A percentile compares a stretch with the other conserved stretches of the same genome.
Evolutionary conservation across 164 flowering plant genomes (phyloP).

Genomic region (Liquidambar formosana): DNA sequence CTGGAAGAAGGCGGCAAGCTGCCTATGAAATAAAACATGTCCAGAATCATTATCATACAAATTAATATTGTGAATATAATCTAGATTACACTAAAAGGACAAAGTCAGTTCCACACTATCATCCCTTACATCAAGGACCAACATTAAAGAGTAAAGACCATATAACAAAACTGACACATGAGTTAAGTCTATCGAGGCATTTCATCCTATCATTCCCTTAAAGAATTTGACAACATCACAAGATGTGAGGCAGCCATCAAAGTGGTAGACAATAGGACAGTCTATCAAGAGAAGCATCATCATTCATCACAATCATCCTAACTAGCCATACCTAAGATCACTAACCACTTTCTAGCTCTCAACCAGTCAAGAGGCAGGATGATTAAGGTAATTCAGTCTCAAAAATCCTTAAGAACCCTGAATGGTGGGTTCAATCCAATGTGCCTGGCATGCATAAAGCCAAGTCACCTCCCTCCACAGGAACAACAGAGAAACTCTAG

Average conservation of each 20-base stretch:
- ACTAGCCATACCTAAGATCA: neutral
- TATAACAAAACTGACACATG: neutral
- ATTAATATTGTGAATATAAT: neutral
- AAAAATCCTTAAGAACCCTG: neutral
- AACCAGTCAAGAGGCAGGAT: neutral
- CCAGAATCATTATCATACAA: conserved; percentile 11
- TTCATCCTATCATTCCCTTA: no score
- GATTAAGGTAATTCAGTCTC: neutral
- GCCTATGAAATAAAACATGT: conserved; percentile 52
- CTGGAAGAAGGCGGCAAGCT: conserved; percentile 86
- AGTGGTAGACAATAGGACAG: neutral
- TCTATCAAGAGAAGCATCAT: neutral
- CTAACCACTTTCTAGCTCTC: neutral
- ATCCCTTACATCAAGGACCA: neutral
- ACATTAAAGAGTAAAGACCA: neutral
- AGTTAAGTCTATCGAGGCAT: no score
- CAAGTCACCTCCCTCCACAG: no score
- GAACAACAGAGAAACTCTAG: no score
- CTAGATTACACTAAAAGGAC: neutral
- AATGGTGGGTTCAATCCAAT: neutral
- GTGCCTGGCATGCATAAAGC: neutral
- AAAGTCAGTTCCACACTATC: neutral
- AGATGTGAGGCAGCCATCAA: neutral
- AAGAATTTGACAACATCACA: no score
- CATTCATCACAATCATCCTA: neutral